A percentile compares a stretch with the other conserved stretches of the same genome.
phyloP scores from a whole-genome alignment of 306 rosid genomes.

The Fragaria nilgerrensis region DNA sequence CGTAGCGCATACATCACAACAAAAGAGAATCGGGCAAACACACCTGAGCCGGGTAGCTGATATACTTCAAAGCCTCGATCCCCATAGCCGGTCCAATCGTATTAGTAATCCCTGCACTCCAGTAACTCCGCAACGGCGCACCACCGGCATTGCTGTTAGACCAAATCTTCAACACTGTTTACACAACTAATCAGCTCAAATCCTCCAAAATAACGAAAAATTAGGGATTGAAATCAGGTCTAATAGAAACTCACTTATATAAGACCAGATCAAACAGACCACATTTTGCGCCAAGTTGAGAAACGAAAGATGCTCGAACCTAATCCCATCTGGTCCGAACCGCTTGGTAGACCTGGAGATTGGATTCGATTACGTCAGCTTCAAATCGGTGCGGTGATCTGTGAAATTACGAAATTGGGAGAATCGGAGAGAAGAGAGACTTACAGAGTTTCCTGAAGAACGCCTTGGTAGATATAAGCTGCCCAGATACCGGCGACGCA shows the following conservation, averaged over 20 bases:
- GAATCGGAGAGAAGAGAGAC: conserved; percentile 2
- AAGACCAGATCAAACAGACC: conserved; percentile 94
- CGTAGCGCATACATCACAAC: background rate
- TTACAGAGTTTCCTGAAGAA: conserved; percentile 94
- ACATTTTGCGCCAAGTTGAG: conserved; percentile 89
- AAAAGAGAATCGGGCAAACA: conserved; percentile 9
- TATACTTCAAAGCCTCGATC: conserved; percentile 92
- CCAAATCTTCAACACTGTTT: conserved; percentile 82
- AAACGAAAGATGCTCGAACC: conserved; percentile 90
- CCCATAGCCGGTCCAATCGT: conserved; percentile 99
- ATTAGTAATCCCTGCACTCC: conserved; percentile 98
- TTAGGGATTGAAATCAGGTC: background rate
- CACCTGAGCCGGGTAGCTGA: conserved; percentile 98
- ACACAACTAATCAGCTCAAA: conserved; percentile 1
- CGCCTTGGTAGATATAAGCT: conserved; percentile 92
- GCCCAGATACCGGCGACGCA: conserved; percentile 94
- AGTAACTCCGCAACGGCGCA: conserved; percentile 86
- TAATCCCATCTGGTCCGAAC: conserved; percentile 66
- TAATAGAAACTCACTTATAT: conserved; percentile 54
- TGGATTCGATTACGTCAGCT: background rate
- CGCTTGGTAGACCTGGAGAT: conserved; percentile 79
- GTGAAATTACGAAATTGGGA: background rate
- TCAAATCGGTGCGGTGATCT: background rate
- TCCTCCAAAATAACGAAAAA: background rate
- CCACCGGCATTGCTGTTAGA: conserved; percentile 59